Evolutionary conservation across 257 asterid genomes (phyloP).

Genomic region (Solanum neorickii): DNA sequence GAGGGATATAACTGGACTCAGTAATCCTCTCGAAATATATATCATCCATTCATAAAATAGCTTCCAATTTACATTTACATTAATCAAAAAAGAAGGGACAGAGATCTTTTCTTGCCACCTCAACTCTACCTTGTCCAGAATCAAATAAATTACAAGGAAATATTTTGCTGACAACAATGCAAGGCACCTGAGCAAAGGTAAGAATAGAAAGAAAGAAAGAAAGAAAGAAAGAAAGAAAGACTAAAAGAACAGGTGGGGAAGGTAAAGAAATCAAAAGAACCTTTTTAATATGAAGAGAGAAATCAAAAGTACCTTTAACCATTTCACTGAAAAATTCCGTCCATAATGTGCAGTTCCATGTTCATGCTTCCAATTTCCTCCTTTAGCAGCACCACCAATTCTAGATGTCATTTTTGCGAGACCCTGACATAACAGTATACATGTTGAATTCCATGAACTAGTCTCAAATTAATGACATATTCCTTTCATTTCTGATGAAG

Average conservation of each 20-base stretch:
- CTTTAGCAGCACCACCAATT: conserved; percentile 74
- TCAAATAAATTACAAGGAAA: neutral
- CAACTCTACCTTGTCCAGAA: neutral
- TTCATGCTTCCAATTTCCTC: conserved; percentile 98
- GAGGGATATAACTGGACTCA: neutral
- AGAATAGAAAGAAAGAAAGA: neutral
- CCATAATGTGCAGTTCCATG: conserved; percentile 98
- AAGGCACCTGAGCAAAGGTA: neutral
- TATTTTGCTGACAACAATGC: neutral
- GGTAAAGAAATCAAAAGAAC: neutral
- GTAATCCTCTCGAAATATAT: neutral
- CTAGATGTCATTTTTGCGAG: conserved; percentile 95
- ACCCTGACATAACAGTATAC: conserved; percentile 35
- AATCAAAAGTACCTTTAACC: conserved; percentile 67
- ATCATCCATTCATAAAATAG: neutral
- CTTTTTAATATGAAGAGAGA: neutral
- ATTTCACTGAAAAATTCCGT: conserved; percentile 78
- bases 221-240: neutral
- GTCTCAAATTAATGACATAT: neutral
- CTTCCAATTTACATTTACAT: neutral
- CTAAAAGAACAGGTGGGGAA: neutral
- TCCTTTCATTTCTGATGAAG: neutral
- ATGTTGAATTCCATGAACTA: neutral
- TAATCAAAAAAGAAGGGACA: neutral
- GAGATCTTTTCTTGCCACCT: neutral